phyloP scores from a whole-genome alignment of 169 alveolate genomes.

The Theileria parva region DNA sequence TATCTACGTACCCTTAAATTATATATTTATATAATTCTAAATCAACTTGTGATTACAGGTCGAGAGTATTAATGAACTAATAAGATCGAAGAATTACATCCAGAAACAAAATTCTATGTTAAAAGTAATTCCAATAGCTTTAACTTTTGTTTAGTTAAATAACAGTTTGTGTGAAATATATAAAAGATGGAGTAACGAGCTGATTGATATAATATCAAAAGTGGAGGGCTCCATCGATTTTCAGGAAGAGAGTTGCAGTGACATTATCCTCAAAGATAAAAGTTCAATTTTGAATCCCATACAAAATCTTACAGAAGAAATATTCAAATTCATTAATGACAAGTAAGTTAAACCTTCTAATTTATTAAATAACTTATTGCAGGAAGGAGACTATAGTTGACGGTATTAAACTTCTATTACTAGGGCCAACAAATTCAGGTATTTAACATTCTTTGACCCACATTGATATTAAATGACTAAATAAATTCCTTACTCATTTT shows the following conservation, averaged over 20 bases:
- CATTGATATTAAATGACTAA: not conserved
- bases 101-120: constrained; percentile 39
- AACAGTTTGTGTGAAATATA: constrained; percentile 7
- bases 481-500: not conserved
- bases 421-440: constrained; percentile 73
- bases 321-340: not conserved
- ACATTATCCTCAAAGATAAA: constrained; percentile 7
- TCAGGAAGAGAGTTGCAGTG: constrained; percentile 60
- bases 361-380: constrained; percentile 3
- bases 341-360: not conserved
- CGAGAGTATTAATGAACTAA: constrained; percentile 61
- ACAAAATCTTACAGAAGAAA: not conserved
- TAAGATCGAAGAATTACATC: constrained; percentile 29
- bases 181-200: constrained; percentile 41
- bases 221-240: constrained; percentile 64
- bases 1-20: not conserved
- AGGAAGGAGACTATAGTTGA: constrained; percentile 43
- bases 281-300: not conserved
- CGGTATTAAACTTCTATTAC: constrained; percentile 48
- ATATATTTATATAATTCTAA: not conserved
- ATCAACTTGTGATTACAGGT: constrained; percentile 24
- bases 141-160: constrained; percentile 11
- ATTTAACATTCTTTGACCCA: not conserved
- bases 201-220: constrained; percentile 18
- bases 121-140: constrained; percentile 34